Evolutionary conservation across 331 rosid species (phyloP), one percentile per base, ranked within the genome.

Genomic region (Quercus lobata): DNA sequence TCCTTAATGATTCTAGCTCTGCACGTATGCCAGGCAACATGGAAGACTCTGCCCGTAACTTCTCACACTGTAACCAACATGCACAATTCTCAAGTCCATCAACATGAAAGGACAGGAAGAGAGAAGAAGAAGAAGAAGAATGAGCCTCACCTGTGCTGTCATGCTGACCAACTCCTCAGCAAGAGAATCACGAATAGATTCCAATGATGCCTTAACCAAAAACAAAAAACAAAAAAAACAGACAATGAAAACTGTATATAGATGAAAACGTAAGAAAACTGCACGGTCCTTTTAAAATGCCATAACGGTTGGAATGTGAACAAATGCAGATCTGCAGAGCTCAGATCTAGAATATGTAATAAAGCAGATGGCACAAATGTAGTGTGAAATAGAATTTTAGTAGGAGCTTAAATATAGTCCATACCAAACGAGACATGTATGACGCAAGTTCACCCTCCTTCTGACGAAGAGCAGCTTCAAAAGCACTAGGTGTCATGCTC

Each of bases 371-470:
- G 29, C 29, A 58, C 44, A 44, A 74, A 37, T 63, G 55, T 15
- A 35, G 76, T 68, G 80, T 27, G 30, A 80, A 76, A 75, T 21
- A 46, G 57, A 2, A 32, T 5, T 25, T 75, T 70, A 29, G 73
- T 30, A 57, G 72, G 53, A 81, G 75, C 35, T 72, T 61, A 73
- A 72, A 63, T 73, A 57, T 35, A 69, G 70, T 78, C 61, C 93
- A 41, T 85, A 96, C 99, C 99, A 93, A 62, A 83, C 98, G 99
- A 69, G 97, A 93, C 92, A 92, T 85, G 87, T 96, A 96, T 19
- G 98, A 96, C 81, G 98, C 92, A 86, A 96, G 98, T 88, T 96
- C 99, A 49, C 99, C 99, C 89, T 93, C 99, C 89, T 96, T 96
- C 81, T 96, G 98, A 77, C 99, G 97, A 84, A 96, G 93, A 57